Evolutionary conservation across 805 yeast genomes (phyloP).

Genomic region (Komagataella pseudopastoris): DNA sequence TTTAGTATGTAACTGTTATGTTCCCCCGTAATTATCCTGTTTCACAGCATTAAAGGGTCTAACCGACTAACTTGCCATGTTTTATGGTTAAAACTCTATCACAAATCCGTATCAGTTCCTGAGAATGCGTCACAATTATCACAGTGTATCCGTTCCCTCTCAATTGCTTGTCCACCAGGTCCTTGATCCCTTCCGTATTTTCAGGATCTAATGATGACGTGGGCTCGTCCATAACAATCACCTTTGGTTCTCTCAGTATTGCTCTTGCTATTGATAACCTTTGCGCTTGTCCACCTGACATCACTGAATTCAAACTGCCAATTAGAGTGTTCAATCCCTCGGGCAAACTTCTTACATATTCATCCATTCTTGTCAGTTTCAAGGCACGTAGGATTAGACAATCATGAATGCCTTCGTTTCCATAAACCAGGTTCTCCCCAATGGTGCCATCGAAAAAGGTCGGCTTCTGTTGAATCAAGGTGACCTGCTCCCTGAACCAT

Average conservation of each 20-base stretch:
- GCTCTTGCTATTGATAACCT: conserved; percentile 79
- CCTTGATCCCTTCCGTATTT: conserved; percentile 35
- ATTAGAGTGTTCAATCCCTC: conserved; percentile 47
- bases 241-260: conserved; percentile 46
- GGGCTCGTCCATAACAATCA: conserved; percentile 76
- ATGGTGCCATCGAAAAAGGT: conserved; percentile 63
- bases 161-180: conserved; percentile 27
- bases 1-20: too few relatives aligned
- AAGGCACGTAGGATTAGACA: conserved; percentile 21
- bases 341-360: conserved; percentile 41
- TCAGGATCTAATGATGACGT: conserved; percentile 76
- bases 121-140: conserved; percentile 27
- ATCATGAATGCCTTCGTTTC: conserved; percentile 17
- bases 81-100: background rate
- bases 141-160: conserved; percentile 27
- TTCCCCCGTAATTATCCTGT: too few relatives aligned
- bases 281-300: conserved; percentile 89
- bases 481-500: conserved; percentile 37
- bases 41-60: background rate
- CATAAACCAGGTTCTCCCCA: conserved; percentile 57
- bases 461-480: conserved; percentile 70
- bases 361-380: conserved; percentile 32
- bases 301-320: conserved; percentile 27
- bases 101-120: conserved; percentile 25
- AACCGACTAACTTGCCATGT: background rate